A percentile compares a stretch with the other conserved stretches of the same genome.
phyloP scores from a whole-genome alignment of 176 grass and related monocot genomes.

The Musa itinerans region DNA sequence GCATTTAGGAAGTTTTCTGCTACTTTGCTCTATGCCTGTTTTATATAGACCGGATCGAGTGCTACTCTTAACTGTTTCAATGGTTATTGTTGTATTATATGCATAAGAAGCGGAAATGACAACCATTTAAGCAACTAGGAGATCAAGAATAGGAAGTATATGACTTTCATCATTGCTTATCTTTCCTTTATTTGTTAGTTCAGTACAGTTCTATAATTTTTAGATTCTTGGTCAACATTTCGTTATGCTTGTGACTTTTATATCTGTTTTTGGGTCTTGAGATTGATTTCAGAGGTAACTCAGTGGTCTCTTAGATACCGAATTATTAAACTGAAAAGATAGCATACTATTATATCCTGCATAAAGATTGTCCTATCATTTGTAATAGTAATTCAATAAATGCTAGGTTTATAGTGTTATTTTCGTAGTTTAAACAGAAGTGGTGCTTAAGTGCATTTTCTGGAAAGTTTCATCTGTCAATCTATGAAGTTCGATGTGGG shows the following conservation, averaged over 20 bases:
- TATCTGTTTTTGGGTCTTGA: neutral
- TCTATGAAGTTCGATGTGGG: no score
- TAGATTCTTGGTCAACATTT: constrained; percentile 3
- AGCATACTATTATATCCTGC: neutral
- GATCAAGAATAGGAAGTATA: constrained; percentile 75
- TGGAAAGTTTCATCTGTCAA: no score
- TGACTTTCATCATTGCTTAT: constrained; percentile 24
- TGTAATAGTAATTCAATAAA: no score
- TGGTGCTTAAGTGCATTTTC: no score
- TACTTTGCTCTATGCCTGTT: neutral
- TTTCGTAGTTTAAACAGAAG: no score
- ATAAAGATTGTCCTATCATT: neutral
- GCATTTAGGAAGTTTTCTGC: neutral
- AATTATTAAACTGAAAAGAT: neutral
- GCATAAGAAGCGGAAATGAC: constrained; percentile 62
- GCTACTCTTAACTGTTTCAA: neutral
- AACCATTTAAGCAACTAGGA: constrained; percentile 75
- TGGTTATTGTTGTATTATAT: constrained; percentile 13
- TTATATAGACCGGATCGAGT: neutral
- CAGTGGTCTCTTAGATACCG: no score
- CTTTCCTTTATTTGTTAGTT: neutral
- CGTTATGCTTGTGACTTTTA: neutral
- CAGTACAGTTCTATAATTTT: neutral
- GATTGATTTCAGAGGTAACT: neutral
- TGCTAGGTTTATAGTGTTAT: no score